Percentiles rank a stretch among this genome's conserved stretches.
Conservation (phyloP, 352 stramenopile genomes). For the Plasmopara viticola region DNA sequence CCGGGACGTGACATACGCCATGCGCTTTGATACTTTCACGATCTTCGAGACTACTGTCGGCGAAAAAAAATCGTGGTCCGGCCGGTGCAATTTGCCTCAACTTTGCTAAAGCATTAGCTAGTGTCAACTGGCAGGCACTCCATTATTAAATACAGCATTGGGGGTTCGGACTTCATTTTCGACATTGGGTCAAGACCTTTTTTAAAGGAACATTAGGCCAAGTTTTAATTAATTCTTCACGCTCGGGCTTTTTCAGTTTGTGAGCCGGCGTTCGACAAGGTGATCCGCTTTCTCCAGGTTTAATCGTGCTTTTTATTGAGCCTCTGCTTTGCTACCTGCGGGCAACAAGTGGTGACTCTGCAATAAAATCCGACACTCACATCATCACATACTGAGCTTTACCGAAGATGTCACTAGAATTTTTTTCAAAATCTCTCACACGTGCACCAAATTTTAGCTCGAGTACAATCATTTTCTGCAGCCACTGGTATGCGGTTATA, state of each 20-base stretch:
- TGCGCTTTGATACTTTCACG: not conserved
- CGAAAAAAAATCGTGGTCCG: not conserved
- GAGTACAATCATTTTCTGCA: not conserved
- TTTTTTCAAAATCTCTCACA: not conserved
- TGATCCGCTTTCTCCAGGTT: not conserved
- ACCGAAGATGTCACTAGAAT: not conserved
- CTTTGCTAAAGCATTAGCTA: conserved; percentile 4
- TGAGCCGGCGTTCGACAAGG: not conserved
- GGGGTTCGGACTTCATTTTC: not conserved
- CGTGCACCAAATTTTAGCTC: not conserved
- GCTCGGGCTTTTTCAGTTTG: not conserved
- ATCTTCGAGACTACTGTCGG: not conserved
- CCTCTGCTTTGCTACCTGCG: not conserved
- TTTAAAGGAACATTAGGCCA: too few species aligned
- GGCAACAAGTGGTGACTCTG: not conserved
- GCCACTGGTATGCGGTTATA: not conserved
- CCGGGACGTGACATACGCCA: not conserved
- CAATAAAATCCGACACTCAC: not conserved
- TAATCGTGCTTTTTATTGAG: conserved; percentile 1
- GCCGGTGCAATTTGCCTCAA: conserved; percentile 3
- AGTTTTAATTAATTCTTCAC: not conserved
- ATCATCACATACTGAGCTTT: not conserved
- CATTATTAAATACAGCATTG: not conserved
- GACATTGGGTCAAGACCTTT: not conserved
- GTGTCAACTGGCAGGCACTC: conserved; percentile 6